Conservation (phyloP, 345 rosid genomes). For the Acer saccharum region DNA sequence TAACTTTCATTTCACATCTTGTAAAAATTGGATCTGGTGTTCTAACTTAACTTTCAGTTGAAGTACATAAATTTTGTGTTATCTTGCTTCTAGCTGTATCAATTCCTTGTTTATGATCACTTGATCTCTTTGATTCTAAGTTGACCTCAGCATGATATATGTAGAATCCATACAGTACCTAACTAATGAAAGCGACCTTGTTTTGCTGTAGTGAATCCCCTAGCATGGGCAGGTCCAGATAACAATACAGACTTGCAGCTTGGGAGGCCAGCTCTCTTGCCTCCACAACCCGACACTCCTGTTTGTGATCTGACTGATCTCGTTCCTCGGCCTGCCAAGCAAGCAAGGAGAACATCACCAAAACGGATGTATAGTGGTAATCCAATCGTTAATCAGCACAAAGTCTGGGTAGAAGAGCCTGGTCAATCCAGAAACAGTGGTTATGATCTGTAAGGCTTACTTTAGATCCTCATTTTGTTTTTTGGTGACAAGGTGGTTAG, state of each 20-base stretch:
- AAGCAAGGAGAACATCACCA: conserved; percentile 26
- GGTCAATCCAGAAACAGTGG: conserved; percentile 12
- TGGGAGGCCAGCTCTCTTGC: conserved; percentile 30
- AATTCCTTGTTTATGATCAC: background rate
- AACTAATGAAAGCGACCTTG: background rate
- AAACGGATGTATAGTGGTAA: conserved; percentile 15
- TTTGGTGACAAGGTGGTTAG: background rate
- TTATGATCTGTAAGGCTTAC: background rate
- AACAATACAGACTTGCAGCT: conserved; percentile 35
- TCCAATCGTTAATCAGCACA: conserved; percentile 2
- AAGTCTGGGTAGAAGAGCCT: conserved; percentile 9
- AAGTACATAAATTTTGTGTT: background rate
- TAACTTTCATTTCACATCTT: background rate
- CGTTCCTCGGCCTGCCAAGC: conserved; percentile 25
- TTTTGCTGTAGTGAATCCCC: conserved; percentile 45
- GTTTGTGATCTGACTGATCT: conserved; percentile 7
- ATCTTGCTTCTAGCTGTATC: background rate
- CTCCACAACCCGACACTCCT: conserved; percentile 26
- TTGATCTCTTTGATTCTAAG: background rate
- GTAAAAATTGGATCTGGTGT: background rate
- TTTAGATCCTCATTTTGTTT: background rate
- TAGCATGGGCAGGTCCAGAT: conserved; percentile 46
- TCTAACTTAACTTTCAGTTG: background rate
- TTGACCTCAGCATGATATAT: background rate
- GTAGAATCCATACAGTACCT: background rate